These are phyloP conservation scores for Przewalskia tangutica DNA, from an alignment of 257 asterid species.

Conservation along the genomic window DNA sequence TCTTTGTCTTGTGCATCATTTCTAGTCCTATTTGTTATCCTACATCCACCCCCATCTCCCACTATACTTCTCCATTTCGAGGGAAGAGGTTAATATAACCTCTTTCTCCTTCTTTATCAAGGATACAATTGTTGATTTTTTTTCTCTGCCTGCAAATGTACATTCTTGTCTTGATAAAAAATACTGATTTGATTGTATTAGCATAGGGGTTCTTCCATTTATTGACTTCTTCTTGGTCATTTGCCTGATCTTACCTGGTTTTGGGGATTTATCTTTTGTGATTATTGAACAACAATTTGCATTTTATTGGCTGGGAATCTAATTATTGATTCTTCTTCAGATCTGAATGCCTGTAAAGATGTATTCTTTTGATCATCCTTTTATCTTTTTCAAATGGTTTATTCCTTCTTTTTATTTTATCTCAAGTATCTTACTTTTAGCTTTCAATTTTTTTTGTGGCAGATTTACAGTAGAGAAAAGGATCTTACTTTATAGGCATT, in stretches of 20 bases:
- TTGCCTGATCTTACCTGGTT: neutral
- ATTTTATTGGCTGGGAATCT: conserved; percentile 18
- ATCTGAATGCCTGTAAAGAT: conserved; percentile 54
- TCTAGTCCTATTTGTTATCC: conserved; percentile 19
- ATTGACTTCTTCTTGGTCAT: neutral
- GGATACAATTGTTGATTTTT: neutral
- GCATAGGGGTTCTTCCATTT: neutral
- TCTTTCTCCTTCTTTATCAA: conserved; percentile 7
- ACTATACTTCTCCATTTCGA: conserved; percentile 16
- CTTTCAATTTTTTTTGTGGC: conserved; percentile 23
- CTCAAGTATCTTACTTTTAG: conserved; percentile 42
- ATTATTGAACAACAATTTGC: conserved; percentile 22
- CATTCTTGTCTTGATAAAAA: neutral
- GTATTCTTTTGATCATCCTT: conserved; percentile 42
- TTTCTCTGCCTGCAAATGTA: neutral
- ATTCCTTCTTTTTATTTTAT: conserved; percentile 29
- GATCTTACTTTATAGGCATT: conserved; percentile 28
- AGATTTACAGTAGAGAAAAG: conserved; percentile 38
- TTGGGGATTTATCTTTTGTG: conserved; percentile 17
- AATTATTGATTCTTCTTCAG: conserved; percentile 28
- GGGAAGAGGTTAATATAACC: conserved; percentile 12
- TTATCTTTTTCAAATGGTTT: conserved; percentile 28
- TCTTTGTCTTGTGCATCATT: conserved; percentile 14
- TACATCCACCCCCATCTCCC: conserved; percentile 20
- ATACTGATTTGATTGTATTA: neutral